Percentiles rank a stretch among this genome's conserved stretches.
Conservation (phyloP, 2,329 filamentous ascomycete species). For the Onygenales sp. region DNA sequence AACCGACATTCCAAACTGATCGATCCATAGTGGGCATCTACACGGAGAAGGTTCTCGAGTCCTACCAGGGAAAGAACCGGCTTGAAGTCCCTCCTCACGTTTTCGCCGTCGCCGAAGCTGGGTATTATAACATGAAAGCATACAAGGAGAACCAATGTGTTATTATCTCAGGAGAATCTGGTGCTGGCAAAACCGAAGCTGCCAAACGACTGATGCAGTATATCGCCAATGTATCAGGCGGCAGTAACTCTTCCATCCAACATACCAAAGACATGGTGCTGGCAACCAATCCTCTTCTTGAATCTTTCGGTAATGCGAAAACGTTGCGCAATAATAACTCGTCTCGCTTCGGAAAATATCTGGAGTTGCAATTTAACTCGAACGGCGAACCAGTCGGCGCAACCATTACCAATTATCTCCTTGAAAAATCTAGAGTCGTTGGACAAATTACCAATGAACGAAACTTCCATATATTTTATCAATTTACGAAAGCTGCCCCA, state of each 20-base stretch:
- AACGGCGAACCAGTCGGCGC: slow-evolving; percentile 89
- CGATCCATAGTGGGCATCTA: slow-evolving; percentile 73
- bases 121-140: slow-evolving; percentile 99
- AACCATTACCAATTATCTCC: slow-evolving; percentile 94
- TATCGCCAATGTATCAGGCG: slow-evolving; percentile 92
- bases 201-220: slow-evolving; percentile 99
- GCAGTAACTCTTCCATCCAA: slow-evolving; percentile 75
- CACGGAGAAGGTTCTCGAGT: slow-evolving; percentile 84
- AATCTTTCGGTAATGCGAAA: slow-evolving; percentile 98
- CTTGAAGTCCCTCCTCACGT: slow-evolving; percentile 90
- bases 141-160: slow-evolving; percentile 99
- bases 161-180: slow-evolving; percentile 97
- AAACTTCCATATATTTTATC: slow-evolving; percentile 99
- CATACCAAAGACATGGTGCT: slow-evolving; percentile 99
- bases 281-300: slow-evolving; percentile 90
- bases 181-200: slow-evolving; percentile 95
- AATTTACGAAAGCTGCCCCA: slow-evolving; percentile 93
- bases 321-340: slow-evolving; percentile 98
- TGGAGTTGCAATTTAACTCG: slow-evolving; percentile 91
- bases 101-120: slow-evolving; percentile 89
- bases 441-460: slow-evolving; percentile 92
- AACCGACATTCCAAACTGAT: slow-evolving; percentile 24
- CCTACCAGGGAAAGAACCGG: slow-evolving; percentile 93
- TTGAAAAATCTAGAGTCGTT: slow-evolving; percentile 91
- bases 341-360: slow-evolving; percentile 94